Base-by-base conservation (phyloP, 2,329 filamentous ascomycete genomes). In the Arthrobotrys sinensis region DNA sequence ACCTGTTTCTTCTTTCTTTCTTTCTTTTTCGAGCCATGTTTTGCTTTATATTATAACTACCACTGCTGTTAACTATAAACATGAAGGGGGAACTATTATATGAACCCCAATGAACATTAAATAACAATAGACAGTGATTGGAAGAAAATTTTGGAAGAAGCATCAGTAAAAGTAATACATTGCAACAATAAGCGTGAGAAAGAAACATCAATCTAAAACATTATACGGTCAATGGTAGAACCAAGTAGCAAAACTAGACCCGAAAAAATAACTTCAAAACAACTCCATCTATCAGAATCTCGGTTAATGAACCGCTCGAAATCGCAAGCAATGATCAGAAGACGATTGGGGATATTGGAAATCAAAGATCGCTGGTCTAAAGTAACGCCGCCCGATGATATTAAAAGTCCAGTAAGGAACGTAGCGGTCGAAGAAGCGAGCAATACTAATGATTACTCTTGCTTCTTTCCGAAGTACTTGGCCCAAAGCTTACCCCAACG, bases 401-500 rank as follows among this genome's bases (percentile, higher is more conserved):
- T 43, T 60, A 28, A 21, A 36, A 21, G n/a, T 60, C 16, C 16
- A 43, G 28, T 60, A 43, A 43, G 7, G 55, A 60, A 60, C 24
- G 55, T 60, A 16, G 19, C 16, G 34, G 19, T 21, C 40, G 0
- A 12, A 24, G 36, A 60, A 24, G 16, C 4, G 36, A 43, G 65
- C 19, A 28, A 21, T 32, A 19, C 1, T 8, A 12, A 24, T 10
- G 38, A 28, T 53, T 62, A 68, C 67, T 79, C 57, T 36, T 72
- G 38, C 76, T 76, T 79, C 69, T 73, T 70, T 38, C 62, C 63
- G n/a, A 60, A 72, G 24, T 70, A 77, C 32, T 67, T 77, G 43
- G 60, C 50, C 73, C 73, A 82, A 8, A 82, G 66, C 36, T 81
- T 80, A 34, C 77, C 67, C 81, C 81, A 82, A n/a, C 80, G 60